Base-by-base conservation (phyloP, 2,329 filamentous ascomycete species). In the Massarina eburnea region DNA sequence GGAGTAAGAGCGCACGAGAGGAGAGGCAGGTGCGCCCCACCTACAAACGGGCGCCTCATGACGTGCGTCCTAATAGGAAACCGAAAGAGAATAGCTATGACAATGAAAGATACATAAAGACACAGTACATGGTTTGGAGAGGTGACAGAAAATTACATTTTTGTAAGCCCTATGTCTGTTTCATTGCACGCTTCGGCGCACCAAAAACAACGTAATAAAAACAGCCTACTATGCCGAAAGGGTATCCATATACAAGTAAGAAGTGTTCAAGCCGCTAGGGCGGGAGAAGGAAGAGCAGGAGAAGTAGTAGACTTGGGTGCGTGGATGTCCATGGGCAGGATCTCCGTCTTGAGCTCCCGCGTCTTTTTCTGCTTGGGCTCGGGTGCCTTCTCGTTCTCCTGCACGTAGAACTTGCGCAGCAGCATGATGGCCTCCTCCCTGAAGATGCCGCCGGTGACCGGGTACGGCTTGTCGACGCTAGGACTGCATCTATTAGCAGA, bases 391-490 rank as follows among this genome's bases (percentile, higher is more conserved):
- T 89, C 90, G 71, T 99, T 99, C 72, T 99, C 91, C 72, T 99
- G 94, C 24, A 99, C 89, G 69, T 99, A 99, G 71, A 99, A 99
- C 48, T 92, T 85, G 53, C 95, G 81, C 55, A 99, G 77, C 56
- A 99, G 73, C 70, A 92, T 91, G 49, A 99, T 95, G 4, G 94
- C 92, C 65, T 97, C 92, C 62, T 96, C 89, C 37, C 90, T 83
- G 61, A 90, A 89, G 76, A 95, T 86, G 1, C 91, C 92, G 30
- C 91, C 90, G 66, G 91, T 86, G 45, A 90, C 90, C 36, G 87
- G 84, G 67, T 89, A 96, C 4, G 89, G 84, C 8, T 76, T 78
- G 67, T 96, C 91, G 36, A 95, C 81, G 53, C 85, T 86, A 18
- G 81, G 81, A 45, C 71, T 74, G 32, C 21, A 26, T 19, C 18